These are phyloP conservation scores for Lachancea dasiensis DNA, from an alignment of 805 yeast species.

Conservation along the genomic window DNA sequence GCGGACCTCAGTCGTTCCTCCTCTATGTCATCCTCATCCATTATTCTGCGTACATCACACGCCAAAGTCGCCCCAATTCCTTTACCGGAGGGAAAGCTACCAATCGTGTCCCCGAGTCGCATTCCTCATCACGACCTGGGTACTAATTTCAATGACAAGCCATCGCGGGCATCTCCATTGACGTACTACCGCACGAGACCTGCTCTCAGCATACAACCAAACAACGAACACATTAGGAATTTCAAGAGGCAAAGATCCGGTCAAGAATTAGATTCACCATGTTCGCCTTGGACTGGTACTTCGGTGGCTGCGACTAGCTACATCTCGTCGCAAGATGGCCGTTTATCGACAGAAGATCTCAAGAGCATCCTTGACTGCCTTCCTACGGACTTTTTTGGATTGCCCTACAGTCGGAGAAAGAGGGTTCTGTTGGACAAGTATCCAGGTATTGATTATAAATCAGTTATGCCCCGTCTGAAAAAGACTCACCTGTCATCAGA, in stretches of 20 bases:
- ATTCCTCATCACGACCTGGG: constrained; percentile 1
- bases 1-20: constrained; percentile 5
- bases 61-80: constrained; percentile 13
- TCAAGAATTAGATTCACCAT: neutral
- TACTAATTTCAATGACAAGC: neutral
- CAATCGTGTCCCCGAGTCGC: neutral
- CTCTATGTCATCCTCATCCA: constrained; percentile 7
- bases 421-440: constrained; percentile 34
- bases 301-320: constrained; percentile 2
- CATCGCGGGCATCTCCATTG: neutral
- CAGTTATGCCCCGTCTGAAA: constrained; percentile 28
- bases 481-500: constrained; percentile 22
- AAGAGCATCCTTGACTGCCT: constrained; percentile 31
- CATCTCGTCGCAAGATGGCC: constrained; percentile 3
- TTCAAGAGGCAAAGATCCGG: constrained; percentile 8
- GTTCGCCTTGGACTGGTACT: constrained; percentile 5
- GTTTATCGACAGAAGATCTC: constrained; percentile 24
- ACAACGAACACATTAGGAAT: neutral
- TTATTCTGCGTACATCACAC: constrained; percentile 6
- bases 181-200: constrained; percentile 1
- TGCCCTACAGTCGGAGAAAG: constrained; percentile 58
- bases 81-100: constrained; percentile 6
- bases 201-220: constrained; percentile 1
- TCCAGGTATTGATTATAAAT: constrained; percentile 34
- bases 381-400: constrained; percentile 48